Conservation (phyloP, 1,284 basidiomycete species). For the Leccinum griseonigrum region DNA sequence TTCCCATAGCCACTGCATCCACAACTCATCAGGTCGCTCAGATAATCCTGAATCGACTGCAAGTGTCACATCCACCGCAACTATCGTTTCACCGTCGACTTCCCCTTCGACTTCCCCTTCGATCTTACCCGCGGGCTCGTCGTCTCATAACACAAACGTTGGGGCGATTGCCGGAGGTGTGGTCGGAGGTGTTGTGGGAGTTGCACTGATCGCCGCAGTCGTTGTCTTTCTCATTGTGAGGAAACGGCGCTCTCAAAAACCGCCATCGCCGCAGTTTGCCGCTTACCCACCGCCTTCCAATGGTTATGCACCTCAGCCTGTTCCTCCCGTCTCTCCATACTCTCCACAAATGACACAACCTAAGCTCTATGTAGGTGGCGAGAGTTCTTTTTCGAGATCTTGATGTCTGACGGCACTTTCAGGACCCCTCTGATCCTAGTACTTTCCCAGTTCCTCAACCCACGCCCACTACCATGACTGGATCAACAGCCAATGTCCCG, state of each 20-base stretch:
- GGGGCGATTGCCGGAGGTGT: slow-evolving; percentile 37
- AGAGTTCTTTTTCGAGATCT: neutral
- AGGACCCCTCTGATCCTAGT: slow-evolving; percentile 34
- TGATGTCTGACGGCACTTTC: slow-evolving; percentile 7
- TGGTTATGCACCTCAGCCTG: slow-evolving; percentile 1
- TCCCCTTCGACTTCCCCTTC: neutral
- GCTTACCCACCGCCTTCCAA: neutral
- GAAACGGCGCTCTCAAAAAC: slow-evolving; percentile 23
- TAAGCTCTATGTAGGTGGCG: slow-evolving; percentile 29
- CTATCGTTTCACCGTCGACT: neutral
- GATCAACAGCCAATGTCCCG: slow-evolving; percentile 10
- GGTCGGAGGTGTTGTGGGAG: slow-evolving; percentile 37
- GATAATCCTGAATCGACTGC: slow-evolving; percentile 31
- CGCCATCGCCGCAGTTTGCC: slow-evolving; percentile 15
- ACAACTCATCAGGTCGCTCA: slow-evolving; percentile 3
- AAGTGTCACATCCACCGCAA: slow-evolving; percentile 16
- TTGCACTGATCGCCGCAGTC: slow-evolving; percentile 28
- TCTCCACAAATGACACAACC: slow-evolving; percentile 25
- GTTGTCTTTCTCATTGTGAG: slow-evolving; percentile 30
- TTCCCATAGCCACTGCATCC: neutral
- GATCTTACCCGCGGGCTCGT: neutral
- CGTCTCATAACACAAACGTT: slow-evolving; percentile 4
- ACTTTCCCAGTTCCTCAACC: slow-evolving; percentile 30
- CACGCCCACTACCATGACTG: slow-evolving; percentile 15
- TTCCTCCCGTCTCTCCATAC: slow-evolving; percentile 5